Conservation (phyloP, 176 grass and related monocot species). For the Aegilops sharonensis region DNA sequence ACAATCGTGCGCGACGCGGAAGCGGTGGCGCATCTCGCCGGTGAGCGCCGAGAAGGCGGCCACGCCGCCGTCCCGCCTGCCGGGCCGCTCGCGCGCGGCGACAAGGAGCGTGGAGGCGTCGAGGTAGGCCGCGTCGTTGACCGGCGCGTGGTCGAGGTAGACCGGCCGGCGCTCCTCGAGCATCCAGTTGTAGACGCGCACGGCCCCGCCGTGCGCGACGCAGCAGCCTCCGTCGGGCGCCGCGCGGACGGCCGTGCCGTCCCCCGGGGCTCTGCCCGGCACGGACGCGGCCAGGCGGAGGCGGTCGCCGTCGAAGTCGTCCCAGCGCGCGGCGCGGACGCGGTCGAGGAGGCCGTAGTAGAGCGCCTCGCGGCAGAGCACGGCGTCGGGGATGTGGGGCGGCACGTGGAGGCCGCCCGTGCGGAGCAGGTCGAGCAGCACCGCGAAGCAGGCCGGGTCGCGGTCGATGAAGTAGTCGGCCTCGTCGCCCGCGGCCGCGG, state of each 20-base stretch:
- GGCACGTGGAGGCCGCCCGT: conserved; percentile 75
- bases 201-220: conserved; percentile 69
- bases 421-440: conserved; percentile 84
- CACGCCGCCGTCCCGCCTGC: conserved; percentile 41
- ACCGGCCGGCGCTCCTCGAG: conserved; percentile 63
- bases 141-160: conserved; percentile 51
- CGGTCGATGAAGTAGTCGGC: conserved; percentile 93
- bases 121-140: conserved; percentile 87
- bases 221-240: conserved; percentile 81
- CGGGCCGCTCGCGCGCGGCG: conserved; percentile 60
- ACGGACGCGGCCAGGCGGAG: conserved; percentile 44
- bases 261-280: conserved; percentile 47
- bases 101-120: conserved; percentile 62
- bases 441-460: conserved; percentile 74
- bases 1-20: conserved; percentile 45
- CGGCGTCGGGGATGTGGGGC: conserved; percentile 33
- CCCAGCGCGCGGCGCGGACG: conserved; percentile 63
- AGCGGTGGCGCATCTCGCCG: conserved; percentile 54
- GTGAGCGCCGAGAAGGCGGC: conserved; percentile 62
- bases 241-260: conserved; percentile 64
- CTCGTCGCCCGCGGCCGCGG: rapidly evolving
- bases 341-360: conserved; percentile 85
- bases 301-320: conserved; percentile 53
- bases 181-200: conserved; percentile 79
- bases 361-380: conserved; percentile 78